Base-by-base conservation (phyloP, 2,329 filamentous ascomycete species). In the Botrytis aclada region DNA sequence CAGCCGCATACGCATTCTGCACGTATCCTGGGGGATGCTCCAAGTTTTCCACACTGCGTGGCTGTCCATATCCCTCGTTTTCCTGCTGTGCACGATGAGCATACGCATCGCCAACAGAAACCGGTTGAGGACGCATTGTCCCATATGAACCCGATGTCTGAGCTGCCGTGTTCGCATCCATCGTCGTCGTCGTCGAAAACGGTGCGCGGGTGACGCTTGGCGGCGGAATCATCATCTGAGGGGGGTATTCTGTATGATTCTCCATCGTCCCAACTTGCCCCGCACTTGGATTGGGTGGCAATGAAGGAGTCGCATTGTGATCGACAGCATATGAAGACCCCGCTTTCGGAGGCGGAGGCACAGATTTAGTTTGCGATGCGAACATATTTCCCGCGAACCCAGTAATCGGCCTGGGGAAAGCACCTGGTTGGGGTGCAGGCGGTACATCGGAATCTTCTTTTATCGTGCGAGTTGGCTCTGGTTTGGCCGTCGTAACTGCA, bases 401-500 rank as follows among this genome's bases (percentile, higher is more conserved):
- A 72, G 70, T 79, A 37, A 83, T 77, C 66, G 86, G 81, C 62
- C 82, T 79, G 56, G 88, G 88, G 61, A 84, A 82, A 56, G 88
- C 86, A 71, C 88, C 88, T 54, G 88, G 88, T 76, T 90, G 88
- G 43, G 88, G 88, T 74, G 85, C 82, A 72, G 88, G 85, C 65
- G 88, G 88, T 25, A 81, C 82, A 62, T 80, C 76, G 66, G 76
- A 74, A 39, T 77, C 75, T 65, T 80, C 74, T 62, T 80, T 79
- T 74, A 79, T 81, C 14, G 85, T 86, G 64, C 84, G 83, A 54
- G 85, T 85, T 73, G 85, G 83, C 69, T 56, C 25, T 56, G 54
- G 43, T 39, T 65, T 71, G 18, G 34, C 34, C 20, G 47, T 67
- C 14, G 39, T 70, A 32, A 32, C 14, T 82, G 82, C 69, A n/a